Percentiles rank a stretch among this genome's conserved stretches.
phyloP scores from a whole-genome alignment of 2,329 filamentous ascomycete species.

The Colletotrichum truncatum region DNA sequence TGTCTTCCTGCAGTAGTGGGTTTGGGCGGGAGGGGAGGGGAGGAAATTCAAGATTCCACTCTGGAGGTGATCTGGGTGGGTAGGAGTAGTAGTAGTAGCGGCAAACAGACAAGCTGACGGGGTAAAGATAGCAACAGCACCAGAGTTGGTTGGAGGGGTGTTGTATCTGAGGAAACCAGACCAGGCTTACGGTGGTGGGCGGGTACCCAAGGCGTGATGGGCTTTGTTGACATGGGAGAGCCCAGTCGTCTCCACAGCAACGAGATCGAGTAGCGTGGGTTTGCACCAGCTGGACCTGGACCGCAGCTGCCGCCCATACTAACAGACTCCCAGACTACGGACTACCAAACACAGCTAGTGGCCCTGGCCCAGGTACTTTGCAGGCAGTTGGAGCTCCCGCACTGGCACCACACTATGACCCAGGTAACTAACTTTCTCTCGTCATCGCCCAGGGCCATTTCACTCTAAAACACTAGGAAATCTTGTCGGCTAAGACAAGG shows the following conservation, averaged over 20 bases:
- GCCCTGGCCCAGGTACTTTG: no score
- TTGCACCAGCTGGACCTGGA: not conserved
- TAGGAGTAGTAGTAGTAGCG: constrained; percentile 21
- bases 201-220: constrained; percentile 35
- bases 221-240: constrained; percentile 39
- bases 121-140: not conserved
- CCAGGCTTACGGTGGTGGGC: constrained; percentile 17
- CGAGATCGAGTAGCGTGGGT: not conserved
- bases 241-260: constrained; percentile 42
- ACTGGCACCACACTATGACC: not conserved
- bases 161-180: constrained; percentile 37
- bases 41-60: constrained; percentile 32
- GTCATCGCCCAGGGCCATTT: not conserved
- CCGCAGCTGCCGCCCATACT: not conserved
- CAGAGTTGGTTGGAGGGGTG: constrained; percentile 13
- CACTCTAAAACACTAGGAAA: not conserved
- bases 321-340: no score
- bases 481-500: not conserved
- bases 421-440: not conserved
- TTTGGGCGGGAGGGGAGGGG: constrained; percentile 27
- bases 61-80: constrained; percentile 26
- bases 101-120: not conserved
- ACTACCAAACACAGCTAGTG: no score
- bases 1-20: constrained; percentile 29
- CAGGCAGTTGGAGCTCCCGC: not conserved